Conservation (phyloP, 2,329 filamentous ascomycete species). For the Fusarium ramigenum region DNA sequence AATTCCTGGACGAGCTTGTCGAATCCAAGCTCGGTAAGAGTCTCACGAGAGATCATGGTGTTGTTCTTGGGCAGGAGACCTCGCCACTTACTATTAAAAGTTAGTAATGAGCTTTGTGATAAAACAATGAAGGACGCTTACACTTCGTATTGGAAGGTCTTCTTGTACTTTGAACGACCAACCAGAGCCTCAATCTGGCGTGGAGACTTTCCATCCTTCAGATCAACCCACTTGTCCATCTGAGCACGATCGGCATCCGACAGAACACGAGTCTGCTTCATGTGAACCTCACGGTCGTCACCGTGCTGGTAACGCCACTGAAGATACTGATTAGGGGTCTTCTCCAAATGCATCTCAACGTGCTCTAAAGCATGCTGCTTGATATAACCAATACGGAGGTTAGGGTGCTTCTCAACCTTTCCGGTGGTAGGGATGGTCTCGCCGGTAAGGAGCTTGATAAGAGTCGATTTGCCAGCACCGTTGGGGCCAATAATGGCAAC, state of each 20-base stretch:
- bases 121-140: constrained; percentile 54
- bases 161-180: constrained; percentile 98
- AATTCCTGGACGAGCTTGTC: constrained; percentile 96
- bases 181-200: constrained; percentile 88
- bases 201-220: constrained; percentile 81
- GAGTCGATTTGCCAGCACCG: constrained; percentile 96
- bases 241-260: constrained; percentile 86
- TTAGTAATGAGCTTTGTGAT: constrained; percentile 40
- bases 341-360: constrained; percentile 99
- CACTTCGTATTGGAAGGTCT: constrained; percentile 98
- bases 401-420: constrained; percentile 97
- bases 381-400: constrained; percentile 98
- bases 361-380: constrained; percentile 99
- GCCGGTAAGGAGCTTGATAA: constrained; percentile 96
- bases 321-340: constrained; percentile 98
- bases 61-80: constrained; percentile 92
- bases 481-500: constrained; percentile 97
- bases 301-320: constrained; percentile 99
- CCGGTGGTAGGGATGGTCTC: constrained; percentile 85
- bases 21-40: constrained; percentile 85
- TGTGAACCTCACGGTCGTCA: constrained; percentile 93
- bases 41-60: constrained; percentile 91
- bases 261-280: constrained; percentile 95
- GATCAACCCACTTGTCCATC: constrained; percentile 89
- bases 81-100: constrained; percentile 79